These are phyloP conservation scores for Polytrichum commune DNA, from an alignment of 225 moss, liverwort and hornwort species.

Conservation along the genomic window DNA sequence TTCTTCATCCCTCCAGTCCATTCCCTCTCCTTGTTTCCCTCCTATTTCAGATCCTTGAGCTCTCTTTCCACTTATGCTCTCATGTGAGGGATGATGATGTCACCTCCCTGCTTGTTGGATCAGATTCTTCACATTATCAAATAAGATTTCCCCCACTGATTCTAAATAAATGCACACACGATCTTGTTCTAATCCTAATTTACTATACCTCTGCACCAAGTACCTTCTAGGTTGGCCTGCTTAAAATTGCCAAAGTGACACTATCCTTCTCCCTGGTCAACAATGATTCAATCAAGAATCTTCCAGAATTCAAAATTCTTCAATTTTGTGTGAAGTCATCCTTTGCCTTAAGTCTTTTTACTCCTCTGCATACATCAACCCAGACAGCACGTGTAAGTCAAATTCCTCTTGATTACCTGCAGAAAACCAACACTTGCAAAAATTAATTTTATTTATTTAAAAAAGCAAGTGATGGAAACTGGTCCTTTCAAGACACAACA, in stretches of 20 bases:
- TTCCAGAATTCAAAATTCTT: background rate
- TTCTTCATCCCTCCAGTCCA: slow-evolving; percentile 49
- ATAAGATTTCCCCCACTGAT: no score
- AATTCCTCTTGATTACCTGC: background rate
- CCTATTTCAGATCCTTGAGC: background rate
- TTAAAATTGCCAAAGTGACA: background rate
- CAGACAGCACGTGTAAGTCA: no score
- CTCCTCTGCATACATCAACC: slow-evolving; percentile 13
- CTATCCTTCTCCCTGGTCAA: background rate
- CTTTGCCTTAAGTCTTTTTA: background rate
- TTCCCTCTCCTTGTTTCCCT: slow-evolving; percentile 6
- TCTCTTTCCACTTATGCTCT: background rate
- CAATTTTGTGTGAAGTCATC: background rate
- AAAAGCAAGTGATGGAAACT: no score
- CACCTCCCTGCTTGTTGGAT: no score
- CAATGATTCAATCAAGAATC: background rate
- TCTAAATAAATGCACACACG: background rate
- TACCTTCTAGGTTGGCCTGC: background rate
- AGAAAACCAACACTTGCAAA: background rate
- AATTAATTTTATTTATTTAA: no score
- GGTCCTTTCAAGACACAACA: background rate
- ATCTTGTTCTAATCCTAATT: no score
- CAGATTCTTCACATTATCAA: no score
- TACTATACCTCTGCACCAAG: no score
- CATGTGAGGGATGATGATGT: background rate